phyloP scores from a whole-genome alignment of 2,329 filamentous ascomycete genomes.

The Dissoconium aciculare region DNA sequence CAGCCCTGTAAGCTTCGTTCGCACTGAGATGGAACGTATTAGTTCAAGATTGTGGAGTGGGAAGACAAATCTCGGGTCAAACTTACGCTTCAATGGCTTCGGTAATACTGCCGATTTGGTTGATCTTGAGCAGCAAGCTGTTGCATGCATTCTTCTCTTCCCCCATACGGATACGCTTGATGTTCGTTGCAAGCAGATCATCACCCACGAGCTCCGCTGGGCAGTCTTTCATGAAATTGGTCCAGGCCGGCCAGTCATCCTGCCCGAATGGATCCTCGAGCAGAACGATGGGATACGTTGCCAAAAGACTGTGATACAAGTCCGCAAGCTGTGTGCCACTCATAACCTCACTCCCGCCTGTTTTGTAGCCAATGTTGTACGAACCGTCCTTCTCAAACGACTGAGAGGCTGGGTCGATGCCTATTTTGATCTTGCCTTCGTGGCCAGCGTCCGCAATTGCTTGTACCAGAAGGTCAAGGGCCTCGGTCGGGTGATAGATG shows the following conservation, averaged over 20 bases:
- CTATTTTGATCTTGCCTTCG: slow-evolving; percentile 24
- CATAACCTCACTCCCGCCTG: slow-evolving; percentile 13
- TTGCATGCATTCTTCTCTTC: slow-evolving; percentile 28
- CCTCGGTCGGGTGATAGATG: slow-evolving; percentile 12
- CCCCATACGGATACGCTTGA: slow-evolving; percentile 23
- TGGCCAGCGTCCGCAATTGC: slow-evolving; percentile 15
- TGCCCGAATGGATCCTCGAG: slow-evolving; percentile 31
- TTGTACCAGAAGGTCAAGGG: slow-evolving; percentile 13
- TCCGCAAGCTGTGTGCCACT: slow-evolving; percentile 18
- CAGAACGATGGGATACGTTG: slow-evolving; percentile 26
- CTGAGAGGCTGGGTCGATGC: slow-evolving; percentile 28
- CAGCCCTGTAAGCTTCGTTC: slow-evolving; percentile 21
- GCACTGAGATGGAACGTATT: slow-evolving; percentile 12
- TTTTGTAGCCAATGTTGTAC: slow-evolving; percentile 29
- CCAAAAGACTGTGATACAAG: slow-evolving; percentile 22
- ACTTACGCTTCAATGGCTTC: slow-evolving; percentile 28
- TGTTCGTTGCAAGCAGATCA: slow-evolving; percentile 29
- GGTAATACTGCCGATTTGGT: slow-evolving; percentile 30
- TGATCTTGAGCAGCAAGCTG: slow-evolving; percentile 29
- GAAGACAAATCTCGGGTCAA: slow-evolving; percentile 1
- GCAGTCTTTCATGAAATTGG: slow-evolving; percentile 23
- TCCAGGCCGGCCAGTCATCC: slow-evolving; percentile 28
- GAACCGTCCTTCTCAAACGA: slow-evolving; percentile 25
- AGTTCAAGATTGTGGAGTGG: slow-evolving; percentile 2
- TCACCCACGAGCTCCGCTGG: slow-evolving; percentile 28